Evolutionary conservation across 176 grass and related monocot genomes (phyloP).

Genomic region (Elymus sibiricus): DNA sequence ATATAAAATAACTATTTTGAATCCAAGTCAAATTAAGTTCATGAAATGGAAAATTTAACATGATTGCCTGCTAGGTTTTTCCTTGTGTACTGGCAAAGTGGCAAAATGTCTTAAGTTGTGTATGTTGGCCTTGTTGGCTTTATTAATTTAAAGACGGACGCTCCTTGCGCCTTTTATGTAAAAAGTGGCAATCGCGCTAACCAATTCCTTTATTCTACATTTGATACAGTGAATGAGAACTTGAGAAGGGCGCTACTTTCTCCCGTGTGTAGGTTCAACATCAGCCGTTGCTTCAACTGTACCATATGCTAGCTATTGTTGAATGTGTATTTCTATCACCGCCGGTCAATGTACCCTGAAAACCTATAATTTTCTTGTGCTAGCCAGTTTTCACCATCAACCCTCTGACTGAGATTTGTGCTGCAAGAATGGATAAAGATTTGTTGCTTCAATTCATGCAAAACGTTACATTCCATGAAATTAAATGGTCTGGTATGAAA

Average conservation of each 20-base stretch:
- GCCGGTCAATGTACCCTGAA: not conserved
- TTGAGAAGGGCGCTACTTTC: not conserved
- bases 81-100: not conserved
- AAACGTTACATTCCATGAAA: too few relatives aligned
- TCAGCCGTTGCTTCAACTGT: not conserved
- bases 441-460: not conserved
- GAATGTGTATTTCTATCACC: not conserved
- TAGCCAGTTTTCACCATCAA: not conserved
- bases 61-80: too few relatives aligned
- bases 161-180: too few relatives aligned
- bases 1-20: not conserved
- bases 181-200: not conserved
- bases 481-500: not conserved
- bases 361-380: not conserved
- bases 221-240: not conserved
- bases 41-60: not conserved
- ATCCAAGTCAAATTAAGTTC: not conserved
- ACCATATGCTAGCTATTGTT: not conserved
- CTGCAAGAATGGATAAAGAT: not conserved
- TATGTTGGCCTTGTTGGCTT: too few relatives aligned
- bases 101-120: too few relatives aligned
- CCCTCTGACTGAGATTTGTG: not conserved
- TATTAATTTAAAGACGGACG: too few relatives aligned
- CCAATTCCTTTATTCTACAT: not conserved
- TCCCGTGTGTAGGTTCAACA: not conserved